These are phyloP conservation scores for Eremochloa ophiuroides DNA, from an alignment of 176 grass and related monocot genomes.

Conservation along the genomic window DNA sequence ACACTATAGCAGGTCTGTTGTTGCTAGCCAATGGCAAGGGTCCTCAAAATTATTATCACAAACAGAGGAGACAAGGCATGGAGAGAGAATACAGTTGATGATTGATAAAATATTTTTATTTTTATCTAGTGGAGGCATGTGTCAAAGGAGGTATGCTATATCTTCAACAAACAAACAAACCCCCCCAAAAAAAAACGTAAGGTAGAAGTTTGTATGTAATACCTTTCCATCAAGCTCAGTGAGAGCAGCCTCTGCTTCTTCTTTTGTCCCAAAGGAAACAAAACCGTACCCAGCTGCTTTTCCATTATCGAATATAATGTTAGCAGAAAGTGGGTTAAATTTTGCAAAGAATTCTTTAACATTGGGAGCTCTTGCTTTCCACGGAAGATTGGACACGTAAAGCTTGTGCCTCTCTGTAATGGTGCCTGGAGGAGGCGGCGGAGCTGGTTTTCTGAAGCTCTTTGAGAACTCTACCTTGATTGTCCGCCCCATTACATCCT, in stretches of 20 bases:
- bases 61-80: neutral
- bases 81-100: neutral
- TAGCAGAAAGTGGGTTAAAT: slow-evolving; percentile 59
- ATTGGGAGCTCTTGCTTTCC: slow-evolving; percentile 70
- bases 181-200: slow-evolving; percentile 13
- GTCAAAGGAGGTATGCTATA: slow-evolving; percentile 10
- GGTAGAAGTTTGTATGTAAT: neutral
- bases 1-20: neutral
- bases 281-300: slow-evolving; percentile 86
- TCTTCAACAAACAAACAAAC: neutral
- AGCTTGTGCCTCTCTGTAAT: slow-evolving; percentile 47
- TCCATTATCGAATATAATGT: slow-evolving; percentile 63
- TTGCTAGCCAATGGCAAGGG: neutral
- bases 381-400: slow-evolving; percentile 93
- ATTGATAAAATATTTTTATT: neutral
- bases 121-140: neutral
- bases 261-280: slow-evolving; percentile 74
- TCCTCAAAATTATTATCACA: neutral
- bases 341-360: slow-evolving; percentile 68
- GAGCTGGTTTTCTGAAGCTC: slow-evolving; percentile 70
- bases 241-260: slow-evolving; percentile 72
- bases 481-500: slow-evolving; percentile 65
- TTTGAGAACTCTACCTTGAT: slow-evolving; percentile 87
- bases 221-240: slow-evolving; percentile 89
- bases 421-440: slow-evolving; percentile 36